Evolutionary conservation across 768 basidiomycete species (phyloP), one percentile per base, ranked within the genome.

Genomic region (Trichaptum fuscoviolaceum): DNA sequence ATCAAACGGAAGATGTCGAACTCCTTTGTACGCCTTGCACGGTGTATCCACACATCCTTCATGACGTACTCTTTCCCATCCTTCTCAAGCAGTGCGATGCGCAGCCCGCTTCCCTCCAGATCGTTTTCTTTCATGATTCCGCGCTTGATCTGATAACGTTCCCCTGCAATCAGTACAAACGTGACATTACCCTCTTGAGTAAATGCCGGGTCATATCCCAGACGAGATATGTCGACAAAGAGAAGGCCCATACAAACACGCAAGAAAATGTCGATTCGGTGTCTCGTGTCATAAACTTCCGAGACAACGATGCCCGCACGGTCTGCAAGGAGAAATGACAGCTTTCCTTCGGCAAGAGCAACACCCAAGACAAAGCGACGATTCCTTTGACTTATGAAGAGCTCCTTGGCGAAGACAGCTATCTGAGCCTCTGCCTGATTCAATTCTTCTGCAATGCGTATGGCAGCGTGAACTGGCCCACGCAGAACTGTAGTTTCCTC

Each of bases 161-260:
- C 59, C 3, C 24, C 25, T 3, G 59, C 24, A 24, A 61, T 61
- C 20, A 2, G 42, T 2, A 52, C 10, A 20, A 52, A 52, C 15
- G 42, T 52, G 2, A 6, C 24, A 3, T 24, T 23, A 23, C 18
- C 15, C 23, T 25, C 59, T 25, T 17, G 59, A 25, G 59, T 25
- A 24, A 61, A 3, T 25, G 59, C 24, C 15, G 59, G 59, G 59
- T 61, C 59, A 34, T 61, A 61, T 3, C 59, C 59, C 59, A 61
- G 24, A 23, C 25, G 24, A 12, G 59, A 15, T 17, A 25, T 12
- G 23, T 61, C 59, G 2, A 61, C 25, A 23, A 61, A 61, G 24
- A 61, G 59, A 25, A 61, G 25, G 59, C 59, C 59, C 2, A 61
- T 34, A 34, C 25, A 25, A 24, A 61, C 59, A 24, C 59, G 59